A percentile compares a stretch with the other conserved stretches of the same genome.
Conservation (phyloP, 176 grass and related monocot genomes). For the Oryza officinalis region DNA sequence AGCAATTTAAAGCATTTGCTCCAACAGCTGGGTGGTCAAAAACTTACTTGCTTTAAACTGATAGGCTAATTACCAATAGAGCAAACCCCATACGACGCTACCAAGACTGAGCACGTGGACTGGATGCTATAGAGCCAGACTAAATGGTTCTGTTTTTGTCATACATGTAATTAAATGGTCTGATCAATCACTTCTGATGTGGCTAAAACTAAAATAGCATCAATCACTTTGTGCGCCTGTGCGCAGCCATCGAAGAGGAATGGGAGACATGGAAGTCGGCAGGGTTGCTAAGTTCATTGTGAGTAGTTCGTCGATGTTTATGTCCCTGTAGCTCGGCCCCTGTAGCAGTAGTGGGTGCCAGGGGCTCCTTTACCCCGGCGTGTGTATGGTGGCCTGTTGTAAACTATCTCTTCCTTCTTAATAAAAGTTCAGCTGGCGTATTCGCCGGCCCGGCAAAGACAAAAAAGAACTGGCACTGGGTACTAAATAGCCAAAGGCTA, state of each 20-base stretch:
- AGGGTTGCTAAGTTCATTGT: no score
- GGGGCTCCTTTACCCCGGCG: no score
- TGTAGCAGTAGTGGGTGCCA: no score
- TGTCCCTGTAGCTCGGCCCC: no score
- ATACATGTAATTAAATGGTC: not conserved
- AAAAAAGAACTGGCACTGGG: not conserved
- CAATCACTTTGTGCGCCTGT: no score
- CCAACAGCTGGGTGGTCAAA: not conserved
- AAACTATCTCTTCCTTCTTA: no score
- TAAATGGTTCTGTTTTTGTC: not conserved
- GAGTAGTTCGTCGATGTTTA: no score
- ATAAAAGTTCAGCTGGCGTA: no score
- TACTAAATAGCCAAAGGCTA: not conserved
- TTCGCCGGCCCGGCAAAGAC: no score
- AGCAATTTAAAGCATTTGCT: slow-evolving; percentile 6
- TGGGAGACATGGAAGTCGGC: no score
- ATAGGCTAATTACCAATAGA: not conserved
- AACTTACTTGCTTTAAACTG: not conserved
- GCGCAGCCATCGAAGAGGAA: no score
- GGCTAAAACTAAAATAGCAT: not conserved
- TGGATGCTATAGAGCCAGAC: not conserved
- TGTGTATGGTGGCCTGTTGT: no score
- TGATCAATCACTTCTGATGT: not conserved
- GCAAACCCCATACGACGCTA: not conserved
- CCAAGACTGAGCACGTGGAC: not conserved